A percentile compares a stretch with the other conserved stretches of the same genome.
Evolutionary conservation across 768 basidiomycete genomes (phyloP).

Genomic region (Hebeloma cylindrosporum): DNA sequence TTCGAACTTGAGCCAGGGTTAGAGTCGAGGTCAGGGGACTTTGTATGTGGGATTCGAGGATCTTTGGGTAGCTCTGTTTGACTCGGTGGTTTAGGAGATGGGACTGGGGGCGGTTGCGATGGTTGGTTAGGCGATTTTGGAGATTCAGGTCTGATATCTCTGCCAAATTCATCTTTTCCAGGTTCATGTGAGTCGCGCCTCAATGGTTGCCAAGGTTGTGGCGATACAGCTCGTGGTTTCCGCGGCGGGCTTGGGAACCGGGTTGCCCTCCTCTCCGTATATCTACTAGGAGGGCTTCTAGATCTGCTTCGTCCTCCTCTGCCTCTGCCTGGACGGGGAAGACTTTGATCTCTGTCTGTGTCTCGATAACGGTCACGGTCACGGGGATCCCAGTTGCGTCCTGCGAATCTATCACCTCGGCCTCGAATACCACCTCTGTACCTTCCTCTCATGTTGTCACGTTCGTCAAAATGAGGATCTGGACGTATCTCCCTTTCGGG

Average conservation of each 20-base stretch:
- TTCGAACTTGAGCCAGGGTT: conserved; percentile 43
- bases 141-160: conserved; percentile 68
- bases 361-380: conserved; percentile 55
- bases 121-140: conserved; percentile 31
- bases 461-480: conserved; percentile 52
- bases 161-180: conserved; percentile 41
- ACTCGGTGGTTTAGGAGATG: conserved; percentile 23
- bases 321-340: conserved; percentile 36
- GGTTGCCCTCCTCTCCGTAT: conserved; percentile 47
- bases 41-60: conserved; percentile 16
- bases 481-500: conserved; percentile 49
- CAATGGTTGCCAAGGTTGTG: conserved; percentile 26
- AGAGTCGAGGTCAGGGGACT: conserved; percentile 40
- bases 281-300: conserved; percentile 68
- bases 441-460: conserved; percentile 50
- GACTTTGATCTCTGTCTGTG: conserved; percentile 36
- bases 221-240: conserved; percentile 35
- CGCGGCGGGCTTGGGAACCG: conserved; percentile 63
- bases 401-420: conserved; percentile 44
- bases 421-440: conserved; percentile 56
- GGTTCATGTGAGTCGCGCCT: conserved; percentile 26
- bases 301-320: conserved; percentile 66
- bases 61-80: conserved; percentile 22
- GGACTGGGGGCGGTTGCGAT: conserved; percentile 14
- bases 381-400: conserved; percentile 58